A percentile compares a stretch with the other conserved stretches of the same genome.
Conservation (phyloP, 2,329 filamentous ascomycete species). For the Aspergillus cejpii region DNA sequence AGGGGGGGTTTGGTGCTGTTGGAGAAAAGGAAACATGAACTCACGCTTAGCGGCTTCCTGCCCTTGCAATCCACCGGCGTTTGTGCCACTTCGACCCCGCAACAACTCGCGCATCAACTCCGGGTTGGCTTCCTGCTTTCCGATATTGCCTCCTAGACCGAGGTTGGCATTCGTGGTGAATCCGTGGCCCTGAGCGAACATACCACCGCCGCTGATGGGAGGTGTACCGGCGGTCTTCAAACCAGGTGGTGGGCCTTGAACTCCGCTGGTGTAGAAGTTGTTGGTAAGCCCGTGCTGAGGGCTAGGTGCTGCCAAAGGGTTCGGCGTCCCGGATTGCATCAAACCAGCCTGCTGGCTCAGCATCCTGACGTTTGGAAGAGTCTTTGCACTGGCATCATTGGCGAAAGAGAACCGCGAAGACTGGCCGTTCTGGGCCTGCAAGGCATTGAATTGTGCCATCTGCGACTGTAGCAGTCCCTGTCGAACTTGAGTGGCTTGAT, state of each 20-base stretch:
- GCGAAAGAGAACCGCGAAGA: constrained; percentile 83
- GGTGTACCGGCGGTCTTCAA: constrained; percentile 93
- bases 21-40: constrained; percentile 91
- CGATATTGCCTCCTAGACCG: constrained; percentile 56
- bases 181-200: constrained; percentile 83
- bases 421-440: constrained; percentile 68
- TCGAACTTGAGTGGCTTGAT: constrained; percentile 41
- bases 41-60: constrained; percentile 95
- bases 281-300: constrained; percentile 44
- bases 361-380: constrained; percentile 53
- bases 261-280: constrained; percentile 75
- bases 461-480: constrained; percentile 43
- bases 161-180: constrained; percentile 60
- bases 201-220: constrained; percentile 67
- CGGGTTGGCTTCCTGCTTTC: constrained; percentile 64
- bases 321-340: constrained; percentile 36
- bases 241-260: constrained; percentile 88
- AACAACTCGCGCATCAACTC: constrained; percentile 78
- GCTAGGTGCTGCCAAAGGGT: constrained; percentile 34
- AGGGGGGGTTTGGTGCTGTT: constrained; percentile 79
- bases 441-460: constrained; percentile 48
- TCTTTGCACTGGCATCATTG: constrained; percentile 56
- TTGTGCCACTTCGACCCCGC: constrained; percentile 56
- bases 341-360: constrained; percentile 45
- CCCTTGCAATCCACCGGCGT: constrained; percentile 60